Evolutionary conservation across 2,329 filamentous ascomycete genomes (phyloP).

Genomic region (Calonectria fujianensis): DNA sequence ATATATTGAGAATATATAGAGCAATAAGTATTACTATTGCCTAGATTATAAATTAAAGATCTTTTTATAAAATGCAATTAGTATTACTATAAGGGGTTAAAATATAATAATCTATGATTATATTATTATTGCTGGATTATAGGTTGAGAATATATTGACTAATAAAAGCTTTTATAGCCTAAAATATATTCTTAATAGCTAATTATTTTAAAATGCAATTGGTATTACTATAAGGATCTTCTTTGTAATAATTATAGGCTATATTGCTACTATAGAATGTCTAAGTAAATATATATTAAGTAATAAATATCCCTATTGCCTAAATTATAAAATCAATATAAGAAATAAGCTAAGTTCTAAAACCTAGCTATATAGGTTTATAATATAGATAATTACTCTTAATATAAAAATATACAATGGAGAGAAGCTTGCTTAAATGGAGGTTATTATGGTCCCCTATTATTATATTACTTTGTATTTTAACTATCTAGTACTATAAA

Average conservation of each 20-base stretch:
- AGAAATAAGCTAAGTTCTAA: background rate
- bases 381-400: background rate
- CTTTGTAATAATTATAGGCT: background rate
- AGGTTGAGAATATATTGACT: too few species aligned
- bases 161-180: background rate
- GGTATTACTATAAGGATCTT: too few species aligned
- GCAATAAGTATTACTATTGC: too few species aligned
- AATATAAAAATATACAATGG: background rate
- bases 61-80: too few species aligned
- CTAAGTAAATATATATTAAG: background rate
- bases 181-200: background rate
- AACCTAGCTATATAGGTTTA: background rate
- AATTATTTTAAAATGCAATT: background rate
- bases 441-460: background rate
- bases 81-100: too few species aligned
- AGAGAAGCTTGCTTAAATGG: too few species aligned
- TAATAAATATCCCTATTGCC: background rate
- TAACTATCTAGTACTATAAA: background rate
- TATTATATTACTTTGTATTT: background rate
- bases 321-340: background rate
- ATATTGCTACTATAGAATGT: background rate
- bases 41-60: too few species aligned
- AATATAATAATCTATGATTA: too few species aligned
- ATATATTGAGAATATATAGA: too few species aligned
- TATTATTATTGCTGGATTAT: too few species aligned